Conservation (phyloP, 352 stramenopile genomes). For the Phytophthora pseudosyringae region DNA sequence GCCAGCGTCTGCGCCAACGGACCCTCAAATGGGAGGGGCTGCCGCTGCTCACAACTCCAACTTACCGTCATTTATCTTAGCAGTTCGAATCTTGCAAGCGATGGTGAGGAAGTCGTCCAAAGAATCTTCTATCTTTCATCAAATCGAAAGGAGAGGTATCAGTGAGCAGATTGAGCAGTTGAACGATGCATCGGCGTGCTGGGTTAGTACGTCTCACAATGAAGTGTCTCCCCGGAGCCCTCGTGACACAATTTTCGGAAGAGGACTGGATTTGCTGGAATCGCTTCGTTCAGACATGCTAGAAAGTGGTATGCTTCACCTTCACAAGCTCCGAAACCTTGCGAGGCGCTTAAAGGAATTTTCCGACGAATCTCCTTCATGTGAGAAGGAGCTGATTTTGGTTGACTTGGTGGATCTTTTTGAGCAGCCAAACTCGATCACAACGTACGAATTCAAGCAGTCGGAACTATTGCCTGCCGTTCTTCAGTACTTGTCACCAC, state of each 20-base stretch:
- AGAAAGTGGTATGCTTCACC: constrained; percentile 75
- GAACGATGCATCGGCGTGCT: constrained; percentile 48
- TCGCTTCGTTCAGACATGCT: constrained; percentile 70
- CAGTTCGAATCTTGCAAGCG: constrained; percentile 75
- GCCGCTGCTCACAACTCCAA: constrained; percentile 41
- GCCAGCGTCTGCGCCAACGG: background rate
- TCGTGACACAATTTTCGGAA: constrained; percentile 62
- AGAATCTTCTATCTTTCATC: constrained; percentile 70
- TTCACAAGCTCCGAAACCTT: constrained; percentile 80
- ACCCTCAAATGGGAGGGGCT: background rate
- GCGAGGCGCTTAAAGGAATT: constrained; percentile 63
- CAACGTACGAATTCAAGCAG: constrained; percentile 87
- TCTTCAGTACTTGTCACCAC: constrained; percentile 55
- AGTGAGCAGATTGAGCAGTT: constrained; percentile 75
- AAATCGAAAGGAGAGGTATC: constrained; percentile 86
- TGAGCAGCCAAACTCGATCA: constrained; percentile 78
- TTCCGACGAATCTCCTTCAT: constrained; percentile 21
- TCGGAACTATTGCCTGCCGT: constrained; percentile 75
- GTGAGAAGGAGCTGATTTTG: constrained; percentile 63
- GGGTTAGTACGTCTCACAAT: constrained; percentile 33
- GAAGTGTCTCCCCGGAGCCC: constrained; percentile 4
- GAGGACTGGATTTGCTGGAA: constrained; percentile 59
- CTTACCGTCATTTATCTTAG: constrained; percentile 70
- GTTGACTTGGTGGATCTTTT: constrained; percentile 82
- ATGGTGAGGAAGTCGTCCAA: constrained; percentile 67